phyloP scores from a whole-genome alignment of 1,139 yeast species.

The Zygoascus meyerae region DNA sequence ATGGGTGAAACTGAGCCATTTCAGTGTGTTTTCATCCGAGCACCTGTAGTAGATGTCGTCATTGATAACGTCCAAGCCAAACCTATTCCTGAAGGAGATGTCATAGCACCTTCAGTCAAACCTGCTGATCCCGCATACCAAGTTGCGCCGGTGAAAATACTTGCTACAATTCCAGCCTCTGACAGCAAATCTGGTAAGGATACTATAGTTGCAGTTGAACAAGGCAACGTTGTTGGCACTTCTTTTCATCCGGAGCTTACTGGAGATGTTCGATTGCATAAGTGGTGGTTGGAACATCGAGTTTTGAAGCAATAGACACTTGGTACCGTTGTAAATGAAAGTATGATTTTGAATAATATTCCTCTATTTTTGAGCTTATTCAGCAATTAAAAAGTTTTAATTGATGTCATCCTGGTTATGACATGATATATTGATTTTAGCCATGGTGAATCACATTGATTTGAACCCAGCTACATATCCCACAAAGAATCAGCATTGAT shows the following conservation, averaged over 20 bases:
- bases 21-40: conserved; percentile 67
- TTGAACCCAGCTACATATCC: too few relatives aligned
- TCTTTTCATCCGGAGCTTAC: conserved; percentile 80
- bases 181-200: conserved; percentile 19
- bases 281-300: conserved; percentile 49
- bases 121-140: conserved; percentile 9
- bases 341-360: too few relatives aligned
- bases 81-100: conserved; percentile 15
- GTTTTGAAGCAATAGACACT: background rate
- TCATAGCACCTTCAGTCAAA: conserved; percentile 13
- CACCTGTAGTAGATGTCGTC: conserved; percentile 51
- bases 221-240: conserved; percentile 63
- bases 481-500: too few relatives aligned
- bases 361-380: too few relatives aligned
- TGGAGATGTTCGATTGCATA: conserved; percentile 55
- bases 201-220: conserved; percentile 63
- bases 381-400: too few relatives aligned
- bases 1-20: conserved; percentile 39
- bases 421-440: too few relatives aligned
- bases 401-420: too few relatives aligned
- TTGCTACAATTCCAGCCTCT: conserved; percentile 22
- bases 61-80: conserved; percentile 14
- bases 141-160: conserved; percentile 23
- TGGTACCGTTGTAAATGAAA: too few relatives aligned
- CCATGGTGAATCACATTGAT: too few relatives aligned